Conservation (phyloP, 148 eudicot species). For the Rhododendron vialii region DNA sequence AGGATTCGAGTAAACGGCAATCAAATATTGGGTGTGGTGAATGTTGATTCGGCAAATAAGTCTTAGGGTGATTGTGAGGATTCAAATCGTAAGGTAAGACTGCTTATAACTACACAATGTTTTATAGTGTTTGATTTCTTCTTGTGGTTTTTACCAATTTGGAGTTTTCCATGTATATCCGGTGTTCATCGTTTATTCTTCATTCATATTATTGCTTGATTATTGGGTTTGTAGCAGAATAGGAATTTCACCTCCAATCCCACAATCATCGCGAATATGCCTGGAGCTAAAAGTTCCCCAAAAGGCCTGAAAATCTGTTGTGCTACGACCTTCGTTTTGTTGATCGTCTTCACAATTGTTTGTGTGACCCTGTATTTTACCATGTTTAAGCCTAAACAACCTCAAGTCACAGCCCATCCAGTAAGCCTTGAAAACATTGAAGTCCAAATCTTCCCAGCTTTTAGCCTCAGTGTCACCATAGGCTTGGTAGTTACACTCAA, state of each 20-base stretch:
- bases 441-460: constrained; percentile 18
- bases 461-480: constrained; percentile 21
- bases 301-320: constrained; percentile 27
- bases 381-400: constrained; percentile 26
- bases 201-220: no score
- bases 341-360: constrained; percentile 10
- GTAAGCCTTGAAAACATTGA: constrained; percentile 15
- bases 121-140: no score
- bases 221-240: no score
- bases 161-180: no score
- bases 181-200: no score
- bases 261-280: neutral
- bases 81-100: no score
- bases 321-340: neutral
- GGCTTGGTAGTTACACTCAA: constrained; percentile 17
- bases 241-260: neutral
- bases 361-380: constrained; percentile 16
- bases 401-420: constrained; percentile 19
- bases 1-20: no score
- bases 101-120: no score
- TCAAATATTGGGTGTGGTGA: no score
- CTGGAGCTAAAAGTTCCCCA: neutral
- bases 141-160: no score
- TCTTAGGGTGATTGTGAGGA: no score
- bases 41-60: no score